Evolutionary conservation across 2,329 filamentous ascomycete species (phyloP).

Genomic region (Penicillium sp.): DNA sequence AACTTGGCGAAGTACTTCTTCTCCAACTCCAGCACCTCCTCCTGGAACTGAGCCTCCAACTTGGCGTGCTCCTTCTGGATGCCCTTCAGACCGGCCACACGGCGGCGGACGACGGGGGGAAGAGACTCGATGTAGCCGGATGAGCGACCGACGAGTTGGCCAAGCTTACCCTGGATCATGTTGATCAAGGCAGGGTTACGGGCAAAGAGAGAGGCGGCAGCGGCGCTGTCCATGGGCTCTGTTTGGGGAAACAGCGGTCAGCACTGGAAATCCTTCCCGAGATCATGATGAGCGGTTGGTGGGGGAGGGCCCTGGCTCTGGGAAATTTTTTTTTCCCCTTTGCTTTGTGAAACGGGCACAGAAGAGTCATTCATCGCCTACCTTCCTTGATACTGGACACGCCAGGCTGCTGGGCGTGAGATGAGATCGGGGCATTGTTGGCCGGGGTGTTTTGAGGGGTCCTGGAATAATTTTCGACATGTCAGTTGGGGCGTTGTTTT

Average conservation of each 20-base stretch:
- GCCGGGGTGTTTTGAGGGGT: slow-evolving; percentile 98
- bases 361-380: slow-evolving; percentile 43
- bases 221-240: slow-evolving; percentile 87
- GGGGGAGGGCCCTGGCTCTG: neutral
- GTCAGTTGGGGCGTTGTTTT: slow-evolving; percentile 14
- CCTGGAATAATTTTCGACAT: slow-evolving; percentile 46
- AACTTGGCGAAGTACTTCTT: slow-evolving; percentile 99
- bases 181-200: slow-evolving; percentile 90
- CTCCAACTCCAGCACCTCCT: slow-evolving; percentile 94
- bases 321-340: no score
- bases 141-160: slow-evolving; percentile 84
- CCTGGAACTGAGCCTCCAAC: slow-evolving; percentile 96
- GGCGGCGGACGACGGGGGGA: slow-evolving; percentile 78
- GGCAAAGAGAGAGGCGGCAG: slow-evolving; percentile 88
- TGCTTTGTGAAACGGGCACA: neutral
- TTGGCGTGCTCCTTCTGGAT: slow-evolving; percentile 99
- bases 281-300: neutral
- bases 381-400: slow-evolving; percentile 96
- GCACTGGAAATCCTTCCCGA: neutral
- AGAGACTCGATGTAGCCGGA: slow-evolving; percentile 98
- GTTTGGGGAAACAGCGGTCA: slow-evolving; percentile 18
- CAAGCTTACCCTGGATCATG: slow-evolving; percentile 97
- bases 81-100: slow-evolving; percentile 91
- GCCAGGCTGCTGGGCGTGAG: slow-evolving; percentile 90
- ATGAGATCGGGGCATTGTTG: slow-evolving; percentile 93